Percentiles rank a stretch among this genome's conserved stretches.
Conservation (phyloP, 441 rosid species). For the Breynia disticha region DNA sequence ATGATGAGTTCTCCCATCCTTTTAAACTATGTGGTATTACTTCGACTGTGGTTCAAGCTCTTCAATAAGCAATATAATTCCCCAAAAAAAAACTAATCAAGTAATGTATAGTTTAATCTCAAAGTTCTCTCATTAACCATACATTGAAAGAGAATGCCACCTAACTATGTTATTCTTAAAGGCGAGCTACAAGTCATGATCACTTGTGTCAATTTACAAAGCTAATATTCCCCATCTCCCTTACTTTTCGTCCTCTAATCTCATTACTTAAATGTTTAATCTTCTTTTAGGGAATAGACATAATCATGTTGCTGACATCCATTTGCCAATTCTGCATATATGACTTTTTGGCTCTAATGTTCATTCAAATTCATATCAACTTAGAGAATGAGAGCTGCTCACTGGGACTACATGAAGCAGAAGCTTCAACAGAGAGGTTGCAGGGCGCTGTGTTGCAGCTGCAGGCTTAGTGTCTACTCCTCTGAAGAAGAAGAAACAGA, state of each 20-base stretch:
- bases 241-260: slow-evolving; percentile 23
- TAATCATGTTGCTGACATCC: slow-evolving; percentile 42
- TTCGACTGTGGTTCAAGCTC: no score
- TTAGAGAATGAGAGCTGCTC: slow-evolving; percentile 27
- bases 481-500: slow-evolving; percentile 54
- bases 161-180: slow-evolving; percentile 10
- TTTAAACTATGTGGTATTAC: no score
- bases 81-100: no score
- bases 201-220: slow-evolving; percentile 29
- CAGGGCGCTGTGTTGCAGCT: slow-evolving; percentile 58
- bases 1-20: no score
- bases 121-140: no score
- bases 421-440: slow-evolving; percentile 45
- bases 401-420: slow-evolving; percentile 28
- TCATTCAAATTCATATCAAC: slow-evolving; percentile 20
- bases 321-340: slow-evolving; percentile 35
- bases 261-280: slow-evolving; percentile 12
- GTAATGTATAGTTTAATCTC: no score
- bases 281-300: slow-evolving; percentile 28
- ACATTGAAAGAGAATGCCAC: no score
- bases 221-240: slow-evolving; percentile 34
- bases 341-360: slow-evolving; percentile 21
- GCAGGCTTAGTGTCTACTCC: slow-evolving; percentile 53
- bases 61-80: no score
- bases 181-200: slow-evolving; percentile 30